Evolutionary conservation across 805 yeast species (phyloP), one percentile per base, ranked within the genome.

Genomic region (Myxozyma kluyveri): DNA sequence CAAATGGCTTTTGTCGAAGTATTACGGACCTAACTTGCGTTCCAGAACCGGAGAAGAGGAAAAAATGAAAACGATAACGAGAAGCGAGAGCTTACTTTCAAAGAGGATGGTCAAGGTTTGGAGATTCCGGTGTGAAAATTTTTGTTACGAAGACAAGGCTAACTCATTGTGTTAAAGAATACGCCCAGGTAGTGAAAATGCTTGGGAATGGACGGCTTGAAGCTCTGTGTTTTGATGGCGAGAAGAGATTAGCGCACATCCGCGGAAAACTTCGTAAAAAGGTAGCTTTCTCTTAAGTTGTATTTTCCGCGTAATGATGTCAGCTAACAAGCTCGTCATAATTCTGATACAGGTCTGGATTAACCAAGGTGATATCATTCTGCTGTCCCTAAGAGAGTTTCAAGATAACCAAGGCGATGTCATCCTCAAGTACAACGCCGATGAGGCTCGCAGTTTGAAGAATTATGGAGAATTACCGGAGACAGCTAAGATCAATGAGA

Each of bases 221-320:
- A 71, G 96, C 96, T 49, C 72, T 83, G 45, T 93, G 99, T 75
- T 93, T 93, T 67, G 99, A 93, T 68, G 96, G 96, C 61, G 77
- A 78, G 63, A 87, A 83, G 70, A 84, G 99, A 77, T 81, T 89
- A 81, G 99, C 96, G 18, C 99, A 91, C 69, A 93, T 93, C 68
- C 88, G 99, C 80, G 99, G 99, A 66, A 93, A 93, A 71, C 81
- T 93, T 75, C 87, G 99, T 81, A 93, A 93, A 84, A 93, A 91
- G 81, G 99, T 93, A 4, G 17, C 3, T 23, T n/a, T 37, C 4
- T 22, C 26, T 9, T 41, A 22, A 17, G 22, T 17, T 41, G 31
- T 14, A 22, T 5, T 39, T 4, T 10, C 42, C 14, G 44, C n/a
- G n/a, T 31, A 37, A 5, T 45, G 31, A 35, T 33, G 9, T 44